Evolutionary conservation across 495 filamentous ascomycete genomes (phyloP), one percentile per base, ranked within the genome.

Genomic region (Chaetomium tenue): DNA sequence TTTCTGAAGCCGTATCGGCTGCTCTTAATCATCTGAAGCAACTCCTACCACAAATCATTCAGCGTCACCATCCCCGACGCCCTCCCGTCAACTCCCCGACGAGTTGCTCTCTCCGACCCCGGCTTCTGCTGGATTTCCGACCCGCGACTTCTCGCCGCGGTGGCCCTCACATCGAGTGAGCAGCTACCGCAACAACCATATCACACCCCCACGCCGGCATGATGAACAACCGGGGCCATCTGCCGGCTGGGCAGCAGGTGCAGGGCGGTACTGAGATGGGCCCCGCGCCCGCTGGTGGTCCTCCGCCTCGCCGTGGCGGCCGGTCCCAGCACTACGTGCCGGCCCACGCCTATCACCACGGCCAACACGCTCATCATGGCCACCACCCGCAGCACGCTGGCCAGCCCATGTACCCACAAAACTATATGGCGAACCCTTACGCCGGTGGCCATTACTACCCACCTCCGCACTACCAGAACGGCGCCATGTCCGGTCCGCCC

Each of bases 241-340:
- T 83, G 83, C 82, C 83, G 82, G 83, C 83, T 81, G 83, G 83
- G 82, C 82, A 83, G 76, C 75, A 75, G 68, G 78, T 81, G 78
- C 81, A 77, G 63, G 78, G 75, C 66, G 72, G 71, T 25, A 74
- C 66, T 48, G 78, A 82, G 69, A 78, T 80, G 76, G 78, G 73
- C 44, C 67, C 72, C 8, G 74, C 69, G 4, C 66, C 70, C 47
- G 71, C 75, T 50, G 68, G 73, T 25, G 65, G 61, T 42, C 63
- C 63, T 54, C 54, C 37, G 53, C 62, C 67, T 42, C 68, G 68
- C 48, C 72, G 74, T 44, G 67, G 66, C 46, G 74, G 77, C 67
- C 74, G 76, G 44, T 74, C 72, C 23, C 74, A 74, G 39, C 79
- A 82, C 66, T 71, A 76, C 51, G 65, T 54, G 52, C 75, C 70